Percentiles rank a stretch among this genome's conserved stretches.
Conservation (phyloP, 257 asterid genomes). For the Nicotiana attenuata region DNA sequence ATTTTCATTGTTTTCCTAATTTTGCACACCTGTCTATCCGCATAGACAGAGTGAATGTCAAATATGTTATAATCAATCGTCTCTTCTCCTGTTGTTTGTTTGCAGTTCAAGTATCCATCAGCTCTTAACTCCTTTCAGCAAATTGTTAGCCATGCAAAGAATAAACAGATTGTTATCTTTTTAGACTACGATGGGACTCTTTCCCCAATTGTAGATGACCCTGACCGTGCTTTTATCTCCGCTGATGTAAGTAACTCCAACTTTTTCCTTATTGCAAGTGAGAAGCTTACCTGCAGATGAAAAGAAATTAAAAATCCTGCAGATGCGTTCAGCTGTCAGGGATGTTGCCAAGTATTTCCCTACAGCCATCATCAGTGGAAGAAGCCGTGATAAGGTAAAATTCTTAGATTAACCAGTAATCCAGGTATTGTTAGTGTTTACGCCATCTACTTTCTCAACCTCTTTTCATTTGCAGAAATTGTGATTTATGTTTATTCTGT, state of each 20-base stretch:
- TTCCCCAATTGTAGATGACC: slow-evolving; percentile 24
- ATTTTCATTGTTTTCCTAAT: background rate
- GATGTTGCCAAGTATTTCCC: slow-evolving; percentile 19
- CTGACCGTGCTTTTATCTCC: slow-evolving; percentile 25
- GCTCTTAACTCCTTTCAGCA: slow-evolving; percentile 18
- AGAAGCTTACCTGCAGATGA: slow-evolving; percentile 1
- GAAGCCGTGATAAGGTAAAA: slow-evolving; percentile 25
- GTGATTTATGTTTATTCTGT: background rate
- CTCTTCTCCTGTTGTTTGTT: background rate
- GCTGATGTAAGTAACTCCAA: slow-evolving; percentile 13
- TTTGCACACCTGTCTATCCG: background rate
- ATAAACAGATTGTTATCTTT: slow-evolving; percentile 17
- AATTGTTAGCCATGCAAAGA: background rate
- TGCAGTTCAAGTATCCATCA: slow-evolving; percentile 13
- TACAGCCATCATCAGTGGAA: slow-evolving; percentile 24
- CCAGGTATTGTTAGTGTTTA: background rate
- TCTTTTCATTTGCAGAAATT: background rate
- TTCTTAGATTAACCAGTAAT: background rate
- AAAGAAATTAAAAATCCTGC: background rate
- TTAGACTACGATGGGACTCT: slow-evolving; percentile 26
- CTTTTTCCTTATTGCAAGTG: background rate
- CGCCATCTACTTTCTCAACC: background rate
- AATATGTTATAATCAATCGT: background rate
- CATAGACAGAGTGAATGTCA: background rate
- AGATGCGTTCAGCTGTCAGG: slow-evolving; percentile 23